phyloP scores from a whole-genome alignment of 805 yeast genomes.

The Yarrowia porcina region DNA sequence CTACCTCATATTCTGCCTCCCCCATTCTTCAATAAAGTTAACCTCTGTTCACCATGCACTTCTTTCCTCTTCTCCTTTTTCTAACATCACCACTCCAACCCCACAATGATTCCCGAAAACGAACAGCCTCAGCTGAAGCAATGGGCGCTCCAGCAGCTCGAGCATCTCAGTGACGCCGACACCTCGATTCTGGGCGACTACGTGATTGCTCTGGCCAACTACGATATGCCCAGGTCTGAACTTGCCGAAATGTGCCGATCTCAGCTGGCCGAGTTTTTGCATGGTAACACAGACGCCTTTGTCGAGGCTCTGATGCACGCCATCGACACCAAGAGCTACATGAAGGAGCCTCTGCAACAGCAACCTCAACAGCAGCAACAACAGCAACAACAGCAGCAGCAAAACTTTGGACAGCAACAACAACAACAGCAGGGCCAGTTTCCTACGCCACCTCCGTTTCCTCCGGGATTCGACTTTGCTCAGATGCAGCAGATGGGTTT shows the following conservation, averaged over 20 bases:
- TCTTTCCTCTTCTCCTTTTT: constrained; percentile 3
- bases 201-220: constrained; percentile 43
- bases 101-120: constrained; percentile 28
- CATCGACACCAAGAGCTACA: constrained; percentile 30
- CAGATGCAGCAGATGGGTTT: constrained; percentile 23
- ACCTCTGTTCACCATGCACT: not conserved
- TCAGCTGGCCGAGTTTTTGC: constrained; percentile 45
- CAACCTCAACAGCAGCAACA: not conserved
- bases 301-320: constrained; percentile 39
- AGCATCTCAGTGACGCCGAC: constrained; percentile 41
- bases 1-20: no score
- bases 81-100: not conserved
- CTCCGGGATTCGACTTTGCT: constrained; percentile 22
- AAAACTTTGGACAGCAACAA: not conserved
- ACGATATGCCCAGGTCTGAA: constrained; percentile 40
- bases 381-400: not conserved
- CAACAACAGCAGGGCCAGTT: not conserved
- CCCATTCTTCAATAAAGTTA: constrained; percentile 1
- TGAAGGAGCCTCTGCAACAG: not conserved
- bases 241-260: constrained; percentile 37
- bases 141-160: constrained; percentile 31
- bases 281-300: constrained; percentile 37
- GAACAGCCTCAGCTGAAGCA: constrained; percentile 29
- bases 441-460: constrained; percentile 13
- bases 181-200: constrained; percentile 46